A percentile compares a stretch with the other conserved stretches of the same genome.
phyloP scores from a whole-genome alignment of 2,329 filamentous ascomycete genomes.

The Colletotrichum chrysophilum region DNA sequence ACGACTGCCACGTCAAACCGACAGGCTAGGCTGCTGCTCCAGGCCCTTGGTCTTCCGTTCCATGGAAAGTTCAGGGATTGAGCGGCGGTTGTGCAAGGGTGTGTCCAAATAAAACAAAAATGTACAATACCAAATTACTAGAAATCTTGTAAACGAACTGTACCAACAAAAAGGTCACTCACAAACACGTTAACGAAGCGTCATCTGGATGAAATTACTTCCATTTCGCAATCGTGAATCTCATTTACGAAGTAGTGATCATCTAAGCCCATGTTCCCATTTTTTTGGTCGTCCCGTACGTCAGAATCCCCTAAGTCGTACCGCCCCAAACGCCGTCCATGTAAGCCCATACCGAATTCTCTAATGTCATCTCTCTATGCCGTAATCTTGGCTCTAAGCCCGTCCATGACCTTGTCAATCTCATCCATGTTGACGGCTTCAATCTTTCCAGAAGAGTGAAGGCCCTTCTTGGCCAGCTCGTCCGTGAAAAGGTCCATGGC shows the following conservation, averaged over 20 bases:
- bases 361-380: neutral
- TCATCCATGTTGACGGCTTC: slow-evolving; percentile 88
- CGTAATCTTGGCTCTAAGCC: slow-evolving; percentile 54
- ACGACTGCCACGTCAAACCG: slow-evolving; percentile 85
- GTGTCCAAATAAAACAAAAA: neutral
- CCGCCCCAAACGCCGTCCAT: slow-evolving; percentile 41
- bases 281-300: slow-evolving; percentile 4
- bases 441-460: slow-evolving; percentile 62
- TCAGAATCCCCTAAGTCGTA: neutral
- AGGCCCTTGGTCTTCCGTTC: slow-evolving; percentile 66
- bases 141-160: slow-evolving; percentile 21
- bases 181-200: neutral
- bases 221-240: neutral
- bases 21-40: slow-evolving; percentile 76
- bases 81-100: neutral
- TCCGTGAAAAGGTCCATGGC: slow-evolving; percentile 73
- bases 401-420: slow-evolving; percentile 76
- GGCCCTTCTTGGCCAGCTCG: slow-evolving; percentile 63
- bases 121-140: slow-evolving; percentile 18
- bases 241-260: neutral
- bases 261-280: neutral
- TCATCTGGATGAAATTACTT: neutral
- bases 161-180: slow-evolving; percentile 20
- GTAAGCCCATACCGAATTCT: slow-evolving; percentile 24
- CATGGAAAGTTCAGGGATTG: slow-evolving; percentile 69